These are phyloP conservation scores for Spergularia bocconei DNA, from an alignment of 148 eudicot species.

Conservation along the genomic window DNA sequence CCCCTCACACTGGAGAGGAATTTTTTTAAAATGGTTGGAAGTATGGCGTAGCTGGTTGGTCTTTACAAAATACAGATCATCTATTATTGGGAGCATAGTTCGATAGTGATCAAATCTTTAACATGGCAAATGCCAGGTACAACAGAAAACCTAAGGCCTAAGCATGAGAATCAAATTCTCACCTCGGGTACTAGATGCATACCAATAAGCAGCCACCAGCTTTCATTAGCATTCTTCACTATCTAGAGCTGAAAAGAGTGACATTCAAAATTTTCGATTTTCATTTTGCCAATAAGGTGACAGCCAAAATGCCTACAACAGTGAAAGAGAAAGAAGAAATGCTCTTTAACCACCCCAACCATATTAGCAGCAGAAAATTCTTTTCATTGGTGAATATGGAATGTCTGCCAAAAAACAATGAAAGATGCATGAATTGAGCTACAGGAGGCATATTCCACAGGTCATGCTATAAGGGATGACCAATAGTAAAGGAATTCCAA, in stretches of 20 bases:
- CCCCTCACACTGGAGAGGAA: background rate
- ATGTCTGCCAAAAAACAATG: background rate
- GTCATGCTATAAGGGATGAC: background rate
- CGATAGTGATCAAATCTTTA: background rate
- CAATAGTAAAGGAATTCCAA: background rate
- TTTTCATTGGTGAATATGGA: background rate
- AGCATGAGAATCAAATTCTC: background rate
- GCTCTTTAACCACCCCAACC: background rate
- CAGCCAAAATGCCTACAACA: background rate
- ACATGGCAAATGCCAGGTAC: background rate
- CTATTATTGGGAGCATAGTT: background rate
- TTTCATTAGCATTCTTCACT: background rate
- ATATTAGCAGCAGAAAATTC: background rate
- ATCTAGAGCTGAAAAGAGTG: background rate
- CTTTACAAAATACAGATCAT: background rate
- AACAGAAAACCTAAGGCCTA: background rate
- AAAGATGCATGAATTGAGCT: slow-evolving; percentile 1
- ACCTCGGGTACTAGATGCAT: background rate
- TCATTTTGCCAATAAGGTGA: background rate
- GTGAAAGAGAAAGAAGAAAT: background rate
- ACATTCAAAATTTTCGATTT: background rate
- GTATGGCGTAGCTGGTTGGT: background rate
- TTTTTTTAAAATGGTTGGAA: background rate
- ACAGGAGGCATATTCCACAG: background rate
- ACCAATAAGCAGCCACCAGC: background rate